Conservation (phyloP, 192 early-diverging fungal genomes). For the Backusella luteola region DNA sequence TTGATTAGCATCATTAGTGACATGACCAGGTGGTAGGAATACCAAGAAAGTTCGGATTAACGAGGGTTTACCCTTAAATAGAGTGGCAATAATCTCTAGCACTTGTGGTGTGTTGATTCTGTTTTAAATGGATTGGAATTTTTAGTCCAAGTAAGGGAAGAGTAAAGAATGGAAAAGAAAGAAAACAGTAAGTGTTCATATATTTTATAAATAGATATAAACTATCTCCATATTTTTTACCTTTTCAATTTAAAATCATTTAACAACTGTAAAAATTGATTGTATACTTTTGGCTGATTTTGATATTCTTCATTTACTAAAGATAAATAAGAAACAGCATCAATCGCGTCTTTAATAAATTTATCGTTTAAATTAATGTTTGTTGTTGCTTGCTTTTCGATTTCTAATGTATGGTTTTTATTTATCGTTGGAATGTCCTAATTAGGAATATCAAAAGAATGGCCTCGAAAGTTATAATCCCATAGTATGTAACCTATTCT, state of each 20-base stretch:
- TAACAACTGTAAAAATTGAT: constrained; percentile 19
- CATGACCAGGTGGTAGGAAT: constrained; percentile 30
- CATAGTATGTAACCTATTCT: background rate
- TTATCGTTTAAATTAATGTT: background rate
- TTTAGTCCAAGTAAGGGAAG: too few relatives aligned
- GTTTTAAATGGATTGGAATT: background rate
- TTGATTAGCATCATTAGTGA: constrained; percentile 9
- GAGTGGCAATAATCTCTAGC: constrained; percentile 18
- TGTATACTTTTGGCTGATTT: constrained; percentile 12
- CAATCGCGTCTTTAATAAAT: constrained; percentile 2
- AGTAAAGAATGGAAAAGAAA: background rate
- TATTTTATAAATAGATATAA: background rate
- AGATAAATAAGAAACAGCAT: constrained; percentile 22
- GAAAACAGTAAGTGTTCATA: background rate
- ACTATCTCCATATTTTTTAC: background rate
- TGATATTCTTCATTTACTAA: constrained; percentile 8
- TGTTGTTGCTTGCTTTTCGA: background rate
- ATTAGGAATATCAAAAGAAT: background rate
- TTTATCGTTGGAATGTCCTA: background rate
- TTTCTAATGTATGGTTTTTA: background rate
- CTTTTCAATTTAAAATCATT: constrained; percentile 23
- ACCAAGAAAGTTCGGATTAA: constrained; percentile 26
- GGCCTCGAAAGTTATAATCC: background rate
- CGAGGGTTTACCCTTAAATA: constrained; percentile 22
- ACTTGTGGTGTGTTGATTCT: constrained; percentile 25